Evolutionary conservation across 1,139 yeast genomes (phyloP), one percentile per base, ranked within the genome.

Genomic region (Yarrowia galli): DNA sequence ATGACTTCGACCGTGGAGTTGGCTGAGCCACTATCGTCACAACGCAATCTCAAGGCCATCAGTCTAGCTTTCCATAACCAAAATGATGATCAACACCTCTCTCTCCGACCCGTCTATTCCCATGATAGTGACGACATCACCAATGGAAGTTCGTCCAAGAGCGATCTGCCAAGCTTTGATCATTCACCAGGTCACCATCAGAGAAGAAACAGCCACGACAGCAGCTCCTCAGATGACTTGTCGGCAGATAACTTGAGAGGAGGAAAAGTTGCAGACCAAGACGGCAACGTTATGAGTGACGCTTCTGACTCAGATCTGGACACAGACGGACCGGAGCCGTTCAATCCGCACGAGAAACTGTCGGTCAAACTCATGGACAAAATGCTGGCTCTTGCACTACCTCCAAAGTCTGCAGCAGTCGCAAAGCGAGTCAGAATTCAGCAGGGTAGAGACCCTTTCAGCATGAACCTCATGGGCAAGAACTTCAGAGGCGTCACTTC

Each of bases 401-500:
- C 66, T 6, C 56, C 66, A 0, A 35, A 12, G 8, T 61, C 66
- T 1, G 54, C 43, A 0, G 23, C 54, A 2, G 66, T 61, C 9
- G 66, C 67, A 28, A 83, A 82, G 23, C 77, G 96, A 69, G 79
- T 86, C 28, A 84, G 81, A 67, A 83, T 84, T 71, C 92, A 90
- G 69, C 85, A 85, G 70, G 77, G 81, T 22, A 78, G 96, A 66
- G 96, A 97, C 0, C 85, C 86, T 20, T 79, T 92, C 45, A 87
- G 92, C 35, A 86, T 91, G 66, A 90, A 85, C 58, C 73, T 84
- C 13, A 89, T 90, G 89, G 85, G 92, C 53, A 84, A 82, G 70
- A 91, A 92, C 75, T 84, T 90, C 69, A 85, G 89, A 42, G 82
- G 83, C 71, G 80, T 91, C 80, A 86, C 87, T 69, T 85, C 91